phyloP scores from a whole-genome alignment of 208 protist species.

The Acanthamoeba royreba region DNA sequence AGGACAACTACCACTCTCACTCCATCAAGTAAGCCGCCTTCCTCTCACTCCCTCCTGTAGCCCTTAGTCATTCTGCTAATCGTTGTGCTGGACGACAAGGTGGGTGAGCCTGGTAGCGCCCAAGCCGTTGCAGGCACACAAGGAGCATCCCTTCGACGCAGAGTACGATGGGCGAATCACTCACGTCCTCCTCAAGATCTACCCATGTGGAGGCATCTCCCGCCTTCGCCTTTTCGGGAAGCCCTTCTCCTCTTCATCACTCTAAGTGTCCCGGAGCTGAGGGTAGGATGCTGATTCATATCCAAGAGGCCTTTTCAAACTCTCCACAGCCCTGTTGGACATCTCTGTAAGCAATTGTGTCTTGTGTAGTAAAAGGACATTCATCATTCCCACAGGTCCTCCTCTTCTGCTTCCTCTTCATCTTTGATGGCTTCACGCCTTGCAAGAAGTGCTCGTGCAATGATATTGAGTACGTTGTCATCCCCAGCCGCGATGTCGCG shows the following conservation, averaged over 20 bases:
- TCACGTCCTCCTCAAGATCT: slow-evolving; percentile 37
- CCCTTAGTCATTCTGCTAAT: not conserved
- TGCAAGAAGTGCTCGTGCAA: not conserved
- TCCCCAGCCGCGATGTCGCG: not conserved
- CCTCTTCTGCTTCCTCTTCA: not conserved
- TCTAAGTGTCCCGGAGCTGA: too few species aligned
- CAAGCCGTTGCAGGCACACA: not conserved
- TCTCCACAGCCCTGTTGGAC: too few species aligned
- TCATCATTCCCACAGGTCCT: not conserved
- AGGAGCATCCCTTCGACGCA: slow-evolving; percentile 10
- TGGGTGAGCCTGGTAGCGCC: not conserved
- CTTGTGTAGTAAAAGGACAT: too few species aligned
- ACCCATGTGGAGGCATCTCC: slow-evolving; percentile 23
- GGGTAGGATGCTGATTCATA: too few species aligned
- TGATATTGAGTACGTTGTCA: slow-evolving; percentile 11
- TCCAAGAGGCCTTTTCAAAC: too few species aligned
- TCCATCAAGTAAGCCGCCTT: not conserved
- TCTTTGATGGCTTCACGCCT: not conserved
- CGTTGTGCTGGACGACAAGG: not conserved
- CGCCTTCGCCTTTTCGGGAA: not conserved
- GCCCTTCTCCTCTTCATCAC: not conserved
- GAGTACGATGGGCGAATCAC: not conserved
- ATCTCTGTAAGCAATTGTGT: too few species aligned
- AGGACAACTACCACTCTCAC: not conserved
- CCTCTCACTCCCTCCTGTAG: not conserved